Percentiles rank a stretch among this genome's conserved stretches.
Conservation (phyloP, 805 yeast genomes). For the Starmerella lactis-condensi region DNA sequence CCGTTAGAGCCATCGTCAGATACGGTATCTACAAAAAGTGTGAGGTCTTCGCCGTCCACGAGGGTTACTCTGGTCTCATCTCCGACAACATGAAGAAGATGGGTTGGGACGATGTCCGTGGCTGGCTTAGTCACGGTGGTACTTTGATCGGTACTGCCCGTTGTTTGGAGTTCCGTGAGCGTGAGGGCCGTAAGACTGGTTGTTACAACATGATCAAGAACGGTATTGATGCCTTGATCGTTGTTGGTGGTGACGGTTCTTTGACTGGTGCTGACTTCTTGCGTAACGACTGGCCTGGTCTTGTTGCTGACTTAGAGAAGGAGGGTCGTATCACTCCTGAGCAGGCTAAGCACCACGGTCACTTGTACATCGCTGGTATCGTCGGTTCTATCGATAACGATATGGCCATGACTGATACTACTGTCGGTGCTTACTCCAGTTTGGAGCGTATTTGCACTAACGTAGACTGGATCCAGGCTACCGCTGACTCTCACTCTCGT, state of each 20-base stretch:
- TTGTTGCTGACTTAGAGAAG: conserved; percentile 50
- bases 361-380: conserved; percentile 73
- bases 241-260: conserved; percentile 98
- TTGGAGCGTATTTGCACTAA: conserved; percentile 81
- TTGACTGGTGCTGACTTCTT: conserved; percentile 92
- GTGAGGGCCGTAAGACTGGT: conserved; percentile 65
- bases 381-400: conserved; percentile 98
- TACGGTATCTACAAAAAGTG: conserved; percentile 76
- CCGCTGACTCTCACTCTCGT: conserved; percentile 91
- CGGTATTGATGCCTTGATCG: conserved; percentile 88
- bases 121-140: conserved; percentile 84
- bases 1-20: conserved; percentile 86
- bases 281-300: conserved; percentile 85
- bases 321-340: conserved; percentile 39
- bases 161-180: conserved; percentile 66
- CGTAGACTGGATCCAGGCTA: conserved; percentile 92
- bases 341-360: conserved; percentile 42
- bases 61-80: conserved; percentile 89
- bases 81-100: conserved; percentile 48
- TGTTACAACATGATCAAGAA: conserved; percentile 66
- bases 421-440: conserved; percentile 91
- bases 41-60: conserved; percentile 78
- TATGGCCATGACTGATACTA: conserved; percentile 91
- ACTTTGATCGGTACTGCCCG: conserved; percentile 94
- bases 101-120: conserved; percentile 90